Percentiles rank a stretch among this genome's conserved stretches.
Conservation (phyloP, 352 stramenopile species). For the Phytopythium mirpurense region DNA sequence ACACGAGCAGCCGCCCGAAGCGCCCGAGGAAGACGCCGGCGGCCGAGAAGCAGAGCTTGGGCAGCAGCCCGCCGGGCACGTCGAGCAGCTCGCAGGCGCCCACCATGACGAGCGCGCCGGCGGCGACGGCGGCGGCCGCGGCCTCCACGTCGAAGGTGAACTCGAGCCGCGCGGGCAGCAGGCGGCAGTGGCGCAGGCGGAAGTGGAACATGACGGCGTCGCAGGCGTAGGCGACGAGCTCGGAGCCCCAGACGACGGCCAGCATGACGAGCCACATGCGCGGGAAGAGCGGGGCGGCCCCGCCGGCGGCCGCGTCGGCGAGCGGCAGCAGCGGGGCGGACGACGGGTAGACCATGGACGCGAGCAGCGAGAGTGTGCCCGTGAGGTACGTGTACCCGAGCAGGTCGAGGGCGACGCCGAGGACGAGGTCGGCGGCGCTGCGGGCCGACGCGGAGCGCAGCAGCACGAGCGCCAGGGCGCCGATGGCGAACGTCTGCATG, state of each 20-base stretch:
- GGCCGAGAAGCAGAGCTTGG: conserved; percentile 74
- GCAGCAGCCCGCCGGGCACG: conserved; percentile 68
- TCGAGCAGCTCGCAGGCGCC: conserved; percentile 57
- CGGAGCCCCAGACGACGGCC: conserved; percentile 75
- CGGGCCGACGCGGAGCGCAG: conserved; percentile 19
- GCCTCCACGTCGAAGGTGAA: conserved; percentile 47
- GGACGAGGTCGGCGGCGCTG: conserved; percentile 27
- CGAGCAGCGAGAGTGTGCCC: conserved; percentile 48
- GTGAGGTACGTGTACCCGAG: conserved; percentile 70
- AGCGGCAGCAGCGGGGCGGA: conserved; percentile 37
- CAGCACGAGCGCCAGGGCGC: conserved; percentile 23
- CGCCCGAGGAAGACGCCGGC: conserved; percentile 91
- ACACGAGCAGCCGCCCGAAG: conserved; percentile 93
- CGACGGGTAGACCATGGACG: conserved; percentile 40
- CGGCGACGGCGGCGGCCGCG: conserved; percentile 26
- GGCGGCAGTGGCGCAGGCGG: conserved; percentile 29
- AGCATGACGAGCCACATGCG: conserved; percentile 65
- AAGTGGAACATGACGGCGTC: conserved; percentile 53
- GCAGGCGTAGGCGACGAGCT: conserved; percentile 91
- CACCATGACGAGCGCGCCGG: conserved; percentile 66
- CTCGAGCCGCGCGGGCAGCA: conserved; percentile 38
- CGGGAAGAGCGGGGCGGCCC: conserved; percentile 38
- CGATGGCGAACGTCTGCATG: conserved; percentile 28
- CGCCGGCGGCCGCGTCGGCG: no score
- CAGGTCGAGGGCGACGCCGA: conserved; percentile 39